Conservation (phyloP, 371 early-diverging fungal species). For the Agmasoma carcini region DNA sequence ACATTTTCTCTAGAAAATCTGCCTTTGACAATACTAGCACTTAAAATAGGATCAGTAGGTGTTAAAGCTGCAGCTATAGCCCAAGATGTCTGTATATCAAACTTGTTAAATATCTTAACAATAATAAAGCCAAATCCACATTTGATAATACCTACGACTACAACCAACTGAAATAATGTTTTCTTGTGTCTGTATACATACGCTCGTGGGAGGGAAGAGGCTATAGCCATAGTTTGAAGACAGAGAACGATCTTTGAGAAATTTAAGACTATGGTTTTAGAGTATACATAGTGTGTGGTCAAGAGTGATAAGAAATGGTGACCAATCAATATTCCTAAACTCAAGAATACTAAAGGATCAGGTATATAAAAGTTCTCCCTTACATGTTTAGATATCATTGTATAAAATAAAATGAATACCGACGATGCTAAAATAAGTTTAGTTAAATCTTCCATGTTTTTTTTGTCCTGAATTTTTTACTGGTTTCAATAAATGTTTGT, state of each 20-base stretch:
- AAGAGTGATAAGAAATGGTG: slow-evolving; percentile 43
- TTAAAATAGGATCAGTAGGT: slow-evolving; percentile 84
- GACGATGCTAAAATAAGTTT: slow-evolving; percentile 22
- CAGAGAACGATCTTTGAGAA: slow-evolving; percentile 50
- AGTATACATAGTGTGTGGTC: slow-evolving; percentile 15
- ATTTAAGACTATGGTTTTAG: slow-evolving; percentile 37
- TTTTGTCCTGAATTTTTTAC: too few species aligned
- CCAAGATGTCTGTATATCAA: slow-evolving; percentile 16
- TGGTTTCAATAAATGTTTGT: background rate
- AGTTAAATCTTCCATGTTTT: slow-evolving; percentile 30
- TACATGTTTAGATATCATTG: slow-evolving; percentile 68
- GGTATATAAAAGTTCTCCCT: slow-evolving; percentile 73
- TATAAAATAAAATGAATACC: slow-evolving; percentile 65
- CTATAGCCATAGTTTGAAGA: slow-evolving; percentile 53
- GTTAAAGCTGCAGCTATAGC: slow-evolving; percentile 67
- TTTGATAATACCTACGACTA: slow-evolving; percentile 43
- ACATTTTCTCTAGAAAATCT: slow-evolving; percentile 74
- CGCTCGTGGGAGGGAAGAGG: slow-evolving; percentile 40
- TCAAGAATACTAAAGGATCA: slow-evolving; percentile 70
- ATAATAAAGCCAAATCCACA: slow-evolving; percentile 21
- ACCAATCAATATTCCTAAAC: slow-evolving; percentile 71
- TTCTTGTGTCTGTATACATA: slow-evolving; percentile 52
- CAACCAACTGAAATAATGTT: slow-evolving; percentile 62
- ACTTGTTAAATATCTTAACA: slow-evolving; percentile 1
- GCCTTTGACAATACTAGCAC: slow-evolving; percentile 76